These are phyloP conservation scores for Mucuna pruriens DNA, from an alignment of 306 rosid species.

Conservation along the genomic window DNA sequence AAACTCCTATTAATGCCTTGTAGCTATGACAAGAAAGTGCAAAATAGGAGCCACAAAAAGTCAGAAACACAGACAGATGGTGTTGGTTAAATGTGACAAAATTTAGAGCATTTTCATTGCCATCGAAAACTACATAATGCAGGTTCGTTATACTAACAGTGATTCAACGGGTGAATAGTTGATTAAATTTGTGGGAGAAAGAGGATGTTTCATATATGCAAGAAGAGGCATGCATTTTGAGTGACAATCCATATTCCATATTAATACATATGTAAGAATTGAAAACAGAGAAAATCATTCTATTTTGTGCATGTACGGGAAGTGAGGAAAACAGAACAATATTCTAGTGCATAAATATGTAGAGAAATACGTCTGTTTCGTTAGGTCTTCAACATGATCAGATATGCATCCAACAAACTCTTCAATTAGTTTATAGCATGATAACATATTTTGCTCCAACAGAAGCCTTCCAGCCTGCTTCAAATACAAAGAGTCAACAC, in stretches of 20 bases:
- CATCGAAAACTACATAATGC: neutral
- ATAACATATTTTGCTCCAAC: slow-evolving; percentile 58
- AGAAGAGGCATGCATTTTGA: neutral
- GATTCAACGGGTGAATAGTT: neutral
- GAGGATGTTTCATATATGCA: neutral
- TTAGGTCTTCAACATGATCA: slow-evolving; percentile 58
- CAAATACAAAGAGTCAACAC: slow-evolving; percentile 28
- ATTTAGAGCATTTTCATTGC: neutral
- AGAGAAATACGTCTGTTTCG: slow-evolving; percentile 59
- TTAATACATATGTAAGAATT: too few relatives aligned
- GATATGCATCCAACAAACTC: slow-evolving; percentile 56
- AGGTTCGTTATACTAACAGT: neutral
- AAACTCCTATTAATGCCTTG: slow-evolving; percentile 38
- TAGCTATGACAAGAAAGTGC: slow-evolving; percentile 34
- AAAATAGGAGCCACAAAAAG: neutral
- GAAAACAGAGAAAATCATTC: too few relatives aligned
- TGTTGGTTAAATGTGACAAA: neutral
- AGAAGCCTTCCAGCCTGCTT: slow-evolving; percentile 66
- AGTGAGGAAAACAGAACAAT: neutral
- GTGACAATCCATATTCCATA: neutral
- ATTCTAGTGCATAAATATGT: neutral
- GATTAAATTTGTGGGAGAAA: neutral
- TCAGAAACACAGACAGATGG: neutral
- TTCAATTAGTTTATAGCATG: slow-evolving; percentile 61
- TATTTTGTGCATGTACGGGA: neutral